Conservation (phyloP, 2,329 filamentous ascomycete genomes). For the Alternaria tenuissima region DNA sequence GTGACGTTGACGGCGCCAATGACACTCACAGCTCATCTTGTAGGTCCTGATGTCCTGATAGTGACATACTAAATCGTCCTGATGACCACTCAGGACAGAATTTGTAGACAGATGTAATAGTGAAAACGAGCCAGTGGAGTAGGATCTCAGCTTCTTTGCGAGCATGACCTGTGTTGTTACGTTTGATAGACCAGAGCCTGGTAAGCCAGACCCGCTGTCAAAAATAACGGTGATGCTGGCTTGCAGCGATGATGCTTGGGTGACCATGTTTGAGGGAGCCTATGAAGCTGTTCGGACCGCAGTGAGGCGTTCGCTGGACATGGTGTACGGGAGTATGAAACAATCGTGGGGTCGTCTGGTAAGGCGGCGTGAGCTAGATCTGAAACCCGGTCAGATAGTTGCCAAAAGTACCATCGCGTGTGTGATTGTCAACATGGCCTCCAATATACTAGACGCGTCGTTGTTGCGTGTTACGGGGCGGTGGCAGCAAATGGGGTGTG, state of each 20-base stretch:
- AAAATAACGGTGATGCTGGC: neutral
- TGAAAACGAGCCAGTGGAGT: neutral
- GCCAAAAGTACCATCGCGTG: neutral
- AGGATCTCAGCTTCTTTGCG: neutral
- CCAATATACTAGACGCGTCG: slow-evolving; percentile 11
- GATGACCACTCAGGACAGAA: neutral
- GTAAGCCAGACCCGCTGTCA: neutral
- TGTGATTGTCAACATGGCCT: slow-evolving; percentile 11
- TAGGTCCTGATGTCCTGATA: neutral
- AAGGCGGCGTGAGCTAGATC: neutral
- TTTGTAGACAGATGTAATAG: neutral
- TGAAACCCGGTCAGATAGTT: neutral
- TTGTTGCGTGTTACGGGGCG: slow-evolving; percentile 17
- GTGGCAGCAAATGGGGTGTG: slow-evolving; percentile 16
- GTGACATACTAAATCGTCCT: neutral
- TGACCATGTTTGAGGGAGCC: neutral
- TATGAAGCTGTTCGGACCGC: neutral
- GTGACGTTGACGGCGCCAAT: slow-evolving; percentile 1
- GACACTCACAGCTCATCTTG: neutral
- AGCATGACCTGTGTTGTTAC: neutral
- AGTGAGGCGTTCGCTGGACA: slow-evolving; percentile 1
- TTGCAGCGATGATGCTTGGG: slow-evolving; percentile 4
- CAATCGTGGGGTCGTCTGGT: neutral
- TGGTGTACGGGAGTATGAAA: slow-evolving; percentile 5
- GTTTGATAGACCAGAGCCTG: neutral